A percentile compares a stretch with the other conserved stretches of the same genome.
phyloP scores from a whole-genome alignment of 495 filamentous ascomycete species.

The Elaphomyces granulatus region DNA sequence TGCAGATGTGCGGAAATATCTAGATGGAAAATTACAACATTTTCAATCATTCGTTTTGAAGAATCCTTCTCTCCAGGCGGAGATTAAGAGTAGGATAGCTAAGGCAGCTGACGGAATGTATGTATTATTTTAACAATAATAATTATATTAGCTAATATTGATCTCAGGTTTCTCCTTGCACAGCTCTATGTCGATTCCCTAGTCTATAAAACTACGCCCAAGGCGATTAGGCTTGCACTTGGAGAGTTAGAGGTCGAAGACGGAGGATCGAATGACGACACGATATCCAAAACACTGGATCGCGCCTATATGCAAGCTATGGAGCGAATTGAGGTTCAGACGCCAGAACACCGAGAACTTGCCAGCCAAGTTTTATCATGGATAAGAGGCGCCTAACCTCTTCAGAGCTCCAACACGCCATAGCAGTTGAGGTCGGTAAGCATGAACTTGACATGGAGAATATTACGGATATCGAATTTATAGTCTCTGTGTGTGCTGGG shows the following conservation, averaged over 20 bases:
- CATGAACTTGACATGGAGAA: too few relatives aligned
- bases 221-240: conserved; percentile 1
- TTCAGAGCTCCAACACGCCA: conserved; percentile 17
- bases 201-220: background rate
- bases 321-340: conserved; percentile 7
- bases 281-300: conserved; percentile 7
- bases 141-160: background rate
- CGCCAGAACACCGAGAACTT: conserved; percentile 1
- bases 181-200: conserved; percentile 7
- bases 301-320: conserved; percentile 5
- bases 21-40: conserved; percentile 4
- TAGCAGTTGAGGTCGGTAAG: too few relatives aligned
- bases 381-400: conserved; percentile 8
- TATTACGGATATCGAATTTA: too few relatives aligned
- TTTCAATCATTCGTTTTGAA: conserved; percentile 8
- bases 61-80: conserved; percentile 8
- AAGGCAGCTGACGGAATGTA: conserved; percentile 21
- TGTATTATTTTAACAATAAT: background rate
- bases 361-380: conserved; percentile 7
- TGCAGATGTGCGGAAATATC: conserved; percentile 3
- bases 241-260: background rate
- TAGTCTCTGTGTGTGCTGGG: too few relatives aligned
- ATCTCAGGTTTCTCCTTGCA: conserved; percentile 10
- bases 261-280: conserved; percentile 2
- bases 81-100: conserved; percentile 14